These are phyloP conservation scores for Russula emetica DNA, from an alignment of 768 basidiomycete species.

Conservation along the genomic window DNA sequence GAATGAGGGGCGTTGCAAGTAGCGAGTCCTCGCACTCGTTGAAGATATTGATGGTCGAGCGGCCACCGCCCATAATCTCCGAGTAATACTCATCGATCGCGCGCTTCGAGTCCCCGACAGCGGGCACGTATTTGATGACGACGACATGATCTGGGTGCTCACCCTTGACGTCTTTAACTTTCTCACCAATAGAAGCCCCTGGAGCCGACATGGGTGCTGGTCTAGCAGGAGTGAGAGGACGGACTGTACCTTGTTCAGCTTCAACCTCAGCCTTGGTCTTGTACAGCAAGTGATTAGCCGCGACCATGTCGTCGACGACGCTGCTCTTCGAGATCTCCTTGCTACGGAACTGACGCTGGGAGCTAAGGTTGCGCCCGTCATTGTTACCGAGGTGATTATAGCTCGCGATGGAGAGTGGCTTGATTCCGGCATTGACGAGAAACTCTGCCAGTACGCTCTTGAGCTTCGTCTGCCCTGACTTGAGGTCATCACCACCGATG, in stretches of 20 bases:
- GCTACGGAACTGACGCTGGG: slow-evolving; percentile 91
- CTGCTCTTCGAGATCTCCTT: slow-evolving; percentile 98
- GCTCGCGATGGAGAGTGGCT: slow-evolving; percentile 92
- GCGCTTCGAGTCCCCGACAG: slow-evolving; percentile 95
- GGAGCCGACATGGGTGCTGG: not conserved
- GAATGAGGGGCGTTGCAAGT: slow-evolving; percentile 91
- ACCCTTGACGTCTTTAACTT: slow-evolving; percentile 61
- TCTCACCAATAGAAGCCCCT: slow-evolving; percentile 45
- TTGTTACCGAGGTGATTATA: slow-evolving; percentile 99
- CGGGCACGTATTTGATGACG: slow-evolving; percentile 95
- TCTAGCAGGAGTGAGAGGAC: not conserved
- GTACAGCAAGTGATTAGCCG: slow-evolving; percentile 83
- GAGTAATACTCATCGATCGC: slow-evolving; percentile 99
- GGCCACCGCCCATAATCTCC: slow-evolving; percentile 94
- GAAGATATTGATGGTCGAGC: slow-evolving; percentile 93
- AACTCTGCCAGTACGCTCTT: slow-evolving; percentile 97
- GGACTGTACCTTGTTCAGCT: slow-evolving; percentile 18
- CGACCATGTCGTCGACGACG: slow-evolving; percentile 98
- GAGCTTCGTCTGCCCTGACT: slow-evolving; percentile 96
- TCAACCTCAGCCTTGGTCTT: slow-evolving; percentile 59
- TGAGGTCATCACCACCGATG: slow-evolving; percentile 97
- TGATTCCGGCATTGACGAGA: slow-evolving; percentile 97
- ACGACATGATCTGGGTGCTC: slow-evolving; percentile 98
- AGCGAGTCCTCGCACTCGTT: slow-evolving; percentile 99
- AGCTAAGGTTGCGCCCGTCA: slow-evolving; percentile 88